Evolutionary conservation across 805 yeast species (phyloP).

Genomic region (Blastobotrys terrestris): DNA sequence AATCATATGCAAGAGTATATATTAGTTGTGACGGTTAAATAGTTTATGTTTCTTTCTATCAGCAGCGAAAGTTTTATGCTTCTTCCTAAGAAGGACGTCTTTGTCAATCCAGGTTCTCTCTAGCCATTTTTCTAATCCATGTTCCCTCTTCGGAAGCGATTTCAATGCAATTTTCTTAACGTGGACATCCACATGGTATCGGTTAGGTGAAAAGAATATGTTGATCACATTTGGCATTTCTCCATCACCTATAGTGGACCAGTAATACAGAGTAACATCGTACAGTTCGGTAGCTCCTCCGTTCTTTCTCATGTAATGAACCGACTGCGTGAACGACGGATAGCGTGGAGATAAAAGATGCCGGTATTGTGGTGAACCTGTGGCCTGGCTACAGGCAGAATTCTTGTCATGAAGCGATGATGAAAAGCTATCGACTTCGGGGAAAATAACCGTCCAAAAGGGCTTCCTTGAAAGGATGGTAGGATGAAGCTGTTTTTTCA

Average conservation of each 20-base stretch:
- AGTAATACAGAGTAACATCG: constrained; percentile 50
- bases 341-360: constrained; percentile 76
- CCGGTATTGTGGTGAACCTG: constrained; percentile 53
- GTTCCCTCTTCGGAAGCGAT: constrained; percentile 17
- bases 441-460: constrained; percentile 64
- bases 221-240: constrained; percentile 11
- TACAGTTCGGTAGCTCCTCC: constrained; percentile 34
- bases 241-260: too few species aligned
- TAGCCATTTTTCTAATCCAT: constrained; percentile 53
- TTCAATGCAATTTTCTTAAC: constrained; percentile 10
- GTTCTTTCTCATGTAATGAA: constrained; percentile 22
- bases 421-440: constrained; percentile 65
- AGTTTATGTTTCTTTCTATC: too few species aligned
- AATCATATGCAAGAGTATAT: too few species aligned
- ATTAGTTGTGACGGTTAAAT: too few species aligned
- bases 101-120: constrained; percentile 69
- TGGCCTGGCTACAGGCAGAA: constrained; percentile 46
- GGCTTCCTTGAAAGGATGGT: constrained; percentile 2
- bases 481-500: constrained; percentile 24
- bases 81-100: constrained; percentile 35
- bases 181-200: constrained; percentile 16
- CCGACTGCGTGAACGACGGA: constrained; percentile 24
- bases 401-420: constrained; percentile 39
- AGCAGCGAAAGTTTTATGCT: too few species aligned
- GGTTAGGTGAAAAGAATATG: constrained; percentile 5